Evolutionary conservation across 2,329 filamentous ascomycete species (phyloP).

Genomic region (Verticillium longisporum): DNA sequence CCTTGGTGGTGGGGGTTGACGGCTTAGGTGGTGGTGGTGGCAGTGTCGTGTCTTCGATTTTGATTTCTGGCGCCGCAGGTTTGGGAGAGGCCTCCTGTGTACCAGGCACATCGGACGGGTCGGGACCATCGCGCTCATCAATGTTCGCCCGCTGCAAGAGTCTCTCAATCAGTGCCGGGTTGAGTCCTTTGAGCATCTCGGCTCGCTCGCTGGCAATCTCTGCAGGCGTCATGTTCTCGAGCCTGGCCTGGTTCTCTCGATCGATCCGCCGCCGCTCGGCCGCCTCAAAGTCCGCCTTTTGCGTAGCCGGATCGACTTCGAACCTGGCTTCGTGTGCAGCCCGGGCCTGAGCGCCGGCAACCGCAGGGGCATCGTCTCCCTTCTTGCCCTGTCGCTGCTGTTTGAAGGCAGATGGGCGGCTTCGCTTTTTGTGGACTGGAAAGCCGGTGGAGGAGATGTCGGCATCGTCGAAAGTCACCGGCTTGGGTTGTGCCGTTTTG

Average conservation of each 20-base stretch:
- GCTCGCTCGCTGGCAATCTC: conserved; percentile 76
- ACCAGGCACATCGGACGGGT: conserved; percentile 32
- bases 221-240: conserved; percentile 71
- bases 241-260: conserved; percentile 67
- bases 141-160: conserved; percentile 72
- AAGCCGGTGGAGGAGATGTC: conserved; percentile 63
- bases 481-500: conserved; percentile 48
- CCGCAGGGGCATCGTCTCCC: conserved; percentile 16
- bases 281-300: conserved; percentile 25
- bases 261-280: conserved; percentile 70
- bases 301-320: conserved; percentile 7
- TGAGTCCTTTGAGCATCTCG: conserved; percentile 73
- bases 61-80: conserved; percentile 21
- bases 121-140: conserved; percentile 47
- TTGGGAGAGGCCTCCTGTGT: conserved; percentile 2
- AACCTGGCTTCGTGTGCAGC: conserved; percentile 4
- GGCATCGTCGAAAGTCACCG: conserved; percentile 56
- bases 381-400: conserved; percentile 45
- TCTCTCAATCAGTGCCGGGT: conserved; percentile 68
- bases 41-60: conserved; percentile 23
- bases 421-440: conserved; percentile 78
- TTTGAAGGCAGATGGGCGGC: conserved; percentile 71
- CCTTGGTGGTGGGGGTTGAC: conserved; percentile 4
- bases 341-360: conserved; percentile 4
- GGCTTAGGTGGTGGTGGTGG: conserved; percentile 13